Conservation (phyloP, 129 eudicot genomes). For the Centaurea solstitialis region DNA sequence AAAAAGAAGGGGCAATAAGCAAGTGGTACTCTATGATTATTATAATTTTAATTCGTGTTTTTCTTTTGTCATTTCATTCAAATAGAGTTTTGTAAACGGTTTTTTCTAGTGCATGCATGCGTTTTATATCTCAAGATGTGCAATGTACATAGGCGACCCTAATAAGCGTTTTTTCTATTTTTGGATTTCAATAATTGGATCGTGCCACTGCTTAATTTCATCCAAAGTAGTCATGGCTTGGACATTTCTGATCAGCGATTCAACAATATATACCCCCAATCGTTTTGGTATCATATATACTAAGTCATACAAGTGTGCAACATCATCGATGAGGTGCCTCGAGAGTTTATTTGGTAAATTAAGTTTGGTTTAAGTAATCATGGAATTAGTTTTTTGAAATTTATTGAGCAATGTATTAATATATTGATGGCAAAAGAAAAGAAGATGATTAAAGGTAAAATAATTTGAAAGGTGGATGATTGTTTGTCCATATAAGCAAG, state of each 20-base stretch:
- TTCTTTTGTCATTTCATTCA: background rate
- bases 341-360: background rate
- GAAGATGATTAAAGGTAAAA: slow-evolving; percentile 4
- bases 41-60: slow-evolving; percentile 26
- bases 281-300: background rate
- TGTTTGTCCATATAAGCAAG: slow-evolving; percentile 35
- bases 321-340: background rate
- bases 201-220: background rate
- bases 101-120: background rate
- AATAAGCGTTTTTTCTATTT: background rate
- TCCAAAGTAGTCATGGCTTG: background rate
- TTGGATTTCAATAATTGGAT: background rate
- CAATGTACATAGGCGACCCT: background rate
- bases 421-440: background rate
- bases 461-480: slow-evolving; percentile 15
- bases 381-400: slow-evolving; percentile 4
- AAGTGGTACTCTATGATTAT: slow-evolving; percentile 25
- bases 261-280: background rate
- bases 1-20: slow-evolving; percentile 27
- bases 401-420: background rate
- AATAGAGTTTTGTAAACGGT: background rate
- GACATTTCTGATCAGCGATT: background rate
- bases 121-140: background rate
- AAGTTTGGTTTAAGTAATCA: background rate
- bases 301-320: background rate